Conservation (phyloP, 2,329 filamentous ascomycete species). For the Scedosporium dehoogii region DNA sequence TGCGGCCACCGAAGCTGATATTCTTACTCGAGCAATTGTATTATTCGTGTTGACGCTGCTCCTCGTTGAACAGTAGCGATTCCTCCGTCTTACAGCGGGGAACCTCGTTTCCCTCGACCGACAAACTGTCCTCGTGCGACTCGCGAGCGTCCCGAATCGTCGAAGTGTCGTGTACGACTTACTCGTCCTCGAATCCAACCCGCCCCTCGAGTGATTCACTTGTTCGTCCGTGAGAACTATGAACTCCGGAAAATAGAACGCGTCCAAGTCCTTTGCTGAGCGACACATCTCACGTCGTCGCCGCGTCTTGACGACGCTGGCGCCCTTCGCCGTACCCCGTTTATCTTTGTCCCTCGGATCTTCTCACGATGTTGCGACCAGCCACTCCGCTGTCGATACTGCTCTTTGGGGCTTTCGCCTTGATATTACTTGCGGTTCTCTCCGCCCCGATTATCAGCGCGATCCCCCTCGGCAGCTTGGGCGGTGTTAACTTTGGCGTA, state of each 20-base stretch:
- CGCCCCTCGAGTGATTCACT: neutral
- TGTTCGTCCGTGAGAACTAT: neutral
- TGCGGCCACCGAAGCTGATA: neutral
- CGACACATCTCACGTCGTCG: constrained; percentile 10
- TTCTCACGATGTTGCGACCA: constrained; percentile 68
- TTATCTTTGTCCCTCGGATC: constrained; percentile 14
- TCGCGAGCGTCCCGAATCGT: too few species aligned
- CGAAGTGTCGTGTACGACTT: too few species aligned
- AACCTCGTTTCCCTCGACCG: too few species aligned
- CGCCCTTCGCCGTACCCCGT: constrained; percentile 10
- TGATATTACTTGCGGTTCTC: constrained; percentile 79
- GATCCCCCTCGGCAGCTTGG: constrained; percentile 72
- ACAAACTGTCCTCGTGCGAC: too few species aligned
- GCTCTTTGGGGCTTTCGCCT: constrained; percentile 73
- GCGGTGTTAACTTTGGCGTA: constrained; percentile 76
- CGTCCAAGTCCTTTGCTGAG: neutral
- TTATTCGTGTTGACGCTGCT: too few species aligned
- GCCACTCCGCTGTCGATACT: constrained; percentile 84
- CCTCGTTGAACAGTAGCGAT: too few species aligned
- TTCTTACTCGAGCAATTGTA: too few species aligned
- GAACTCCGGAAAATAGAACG: neutral
- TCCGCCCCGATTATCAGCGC: constrained; percentile 80
- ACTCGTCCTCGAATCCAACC: neutral
- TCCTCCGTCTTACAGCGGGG: too few species aligned
- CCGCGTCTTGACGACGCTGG: constrained; percentile 37